Evolutionary conservation across 202 grass and related monocot genomes (phyloP).

Genomic region (Zoysia matrella): DNA sequence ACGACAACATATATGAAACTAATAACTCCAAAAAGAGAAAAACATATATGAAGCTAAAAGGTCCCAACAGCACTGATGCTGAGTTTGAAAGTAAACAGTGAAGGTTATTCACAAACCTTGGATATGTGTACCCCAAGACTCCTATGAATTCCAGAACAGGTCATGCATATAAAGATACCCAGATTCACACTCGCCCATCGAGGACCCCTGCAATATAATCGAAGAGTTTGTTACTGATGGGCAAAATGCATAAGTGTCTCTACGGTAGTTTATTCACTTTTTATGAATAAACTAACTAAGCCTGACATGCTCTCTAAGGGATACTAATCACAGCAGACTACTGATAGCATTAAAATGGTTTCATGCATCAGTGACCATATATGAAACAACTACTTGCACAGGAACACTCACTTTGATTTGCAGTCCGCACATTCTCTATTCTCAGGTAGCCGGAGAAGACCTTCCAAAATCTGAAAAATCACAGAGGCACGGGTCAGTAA

Average conservation of each 20-base stretch:
- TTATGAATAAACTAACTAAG: neutral
- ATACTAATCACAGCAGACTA: neutral
- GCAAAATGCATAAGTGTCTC: neutral
- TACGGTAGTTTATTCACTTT: neutral
- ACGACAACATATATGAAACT: neutral
- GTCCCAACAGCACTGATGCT: neutral
- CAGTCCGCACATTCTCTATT: constrained; percentile 97
- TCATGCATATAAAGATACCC: no score
- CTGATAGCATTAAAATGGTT: neutral
- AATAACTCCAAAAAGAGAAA: no score
- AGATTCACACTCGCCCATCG: no score
- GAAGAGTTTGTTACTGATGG: constrained; percentile 15
- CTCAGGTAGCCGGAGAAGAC: no score
- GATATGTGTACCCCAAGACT: constrained; percentile 63
- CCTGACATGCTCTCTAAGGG: neutral
- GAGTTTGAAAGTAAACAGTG: constrained; percentile 23
- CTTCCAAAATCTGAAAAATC: constrained; percentile 89
- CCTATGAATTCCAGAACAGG: no score
- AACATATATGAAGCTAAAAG: constrained; percentile 9
- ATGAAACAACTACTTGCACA: constrained; percentile 16
- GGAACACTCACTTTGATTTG: constrained; percentile 87
- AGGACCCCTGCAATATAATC: constrained; percentile 32
- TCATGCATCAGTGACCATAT: neutral
- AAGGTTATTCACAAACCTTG: constrained; percentile 63
- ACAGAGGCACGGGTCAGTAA: no score